Evolutionary conservation across 2,329 filamentous ascomycete species (phyloP), one percentile per base, ranked within the genome.

Genomic region (Pyrenochaeta sp.): DNA sequence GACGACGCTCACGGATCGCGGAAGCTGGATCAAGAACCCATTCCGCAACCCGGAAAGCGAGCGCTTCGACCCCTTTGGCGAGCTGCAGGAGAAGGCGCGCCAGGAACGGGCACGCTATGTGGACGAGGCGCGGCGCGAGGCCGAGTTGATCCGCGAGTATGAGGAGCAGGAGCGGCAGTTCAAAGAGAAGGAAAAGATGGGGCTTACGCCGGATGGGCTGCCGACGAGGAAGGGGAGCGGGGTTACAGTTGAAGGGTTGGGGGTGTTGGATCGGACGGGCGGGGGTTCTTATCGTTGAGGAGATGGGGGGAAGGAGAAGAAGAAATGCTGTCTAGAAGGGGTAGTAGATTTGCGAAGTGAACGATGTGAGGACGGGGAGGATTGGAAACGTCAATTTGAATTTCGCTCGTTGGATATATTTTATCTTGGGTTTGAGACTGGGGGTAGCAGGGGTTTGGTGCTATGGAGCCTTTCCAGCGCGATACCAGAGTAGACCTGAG

Each of bases 31-130:
- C 10, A 45, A 61, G 42, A 71, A 71, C 30, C 68, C 68, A 1
- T 71, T 71, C 53, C 58, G 58, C 13, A 54, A 71, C 28, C 68
- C 68, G 1, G 55, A 55, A 9, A 66, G 61, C 24, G 63, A 70
- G 15, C 58, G 68, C 1, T 71, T 71, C 22, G 68, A 71, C 53
- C 68, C 68, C 0, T 71, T 71, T 51, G 68, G 68, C 7, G 65
- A 69, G 45, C 31, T 71, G 38, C 60, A 68, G 26, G 63, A 61
- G 19, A 66, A 64, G 39, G 68, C 68, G 6, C 43, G 64, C 2
- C 27, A 38, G 21, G 65, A 69, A 49, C 36, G 67, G 6, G 24
- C 49, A 0, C 48, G 48, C 41, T 62, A 69, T 42, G 20, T 68
- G 19, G 57, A 66, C 35, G 50, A 64, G 10, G 43, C 57, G 7